These are phyloP conservation scores for Galerina sulciceps DNA, from an alignment of 768 basidiomycete species.

Conservation along the genomic window DNA sequence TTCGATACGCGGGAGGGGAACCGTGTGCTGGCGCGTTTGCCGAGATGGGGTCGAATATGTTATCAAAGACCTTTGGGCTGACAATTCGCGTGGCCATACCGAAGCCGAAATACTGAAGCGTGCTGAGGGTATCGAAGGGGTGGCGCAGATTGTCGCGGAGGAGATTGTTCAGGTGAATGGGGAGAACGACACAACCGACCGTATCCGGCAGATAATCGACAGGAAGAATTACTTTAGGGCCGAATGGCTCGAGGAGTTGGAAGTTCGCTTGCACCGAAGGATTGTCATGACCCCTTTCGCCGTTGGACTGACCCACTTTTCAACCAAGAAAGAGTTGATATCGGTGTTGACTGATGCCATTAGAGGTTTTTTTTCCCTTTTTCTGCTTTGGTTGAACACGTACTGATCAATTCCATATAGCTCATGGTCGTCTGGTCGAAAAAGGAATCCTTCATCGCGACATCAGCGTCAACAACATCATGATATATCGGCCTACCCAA, in stretches of 20 bases:
- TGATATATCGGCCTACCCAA: neutral
- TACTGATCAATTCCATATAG: neutral
- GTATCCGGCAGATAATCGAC: neutral
- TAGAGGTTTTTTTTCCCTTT: neutral
- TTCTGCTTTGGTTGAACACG: too few relatives aligned
- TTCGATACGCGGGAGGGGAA: neutral
- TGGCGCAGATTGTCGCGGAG: neutral
- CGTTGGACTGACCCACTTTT: neutral
- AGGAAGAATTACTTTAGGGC: neutral
- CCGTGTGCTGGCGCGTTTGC: neutral
- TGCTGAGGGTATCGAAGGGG: neutral
- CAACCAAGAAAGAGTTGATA: neutral
- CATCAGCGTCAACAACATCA: neutral
- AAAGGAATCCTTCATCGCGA: neutral
- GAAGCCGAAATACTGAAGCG: neutral
- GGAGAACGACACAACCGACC: neutral
- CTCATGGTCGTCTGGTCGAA: neutral
- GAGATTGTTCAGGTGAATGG: neutral
- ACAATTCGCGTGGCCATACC: neutral
- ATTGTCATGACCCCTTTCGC: neutral
- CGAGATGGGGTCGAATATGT: neutral
- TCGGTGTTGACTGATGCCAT: neutral
- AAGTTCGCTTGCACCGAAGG: neutral
- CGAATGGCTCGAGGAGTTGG: neutral
- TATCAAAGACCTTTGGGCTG: neutral